phyloP scores from a whole-genome alignment of 148 eudicot genomes.

The Cornus florida region DNA sequence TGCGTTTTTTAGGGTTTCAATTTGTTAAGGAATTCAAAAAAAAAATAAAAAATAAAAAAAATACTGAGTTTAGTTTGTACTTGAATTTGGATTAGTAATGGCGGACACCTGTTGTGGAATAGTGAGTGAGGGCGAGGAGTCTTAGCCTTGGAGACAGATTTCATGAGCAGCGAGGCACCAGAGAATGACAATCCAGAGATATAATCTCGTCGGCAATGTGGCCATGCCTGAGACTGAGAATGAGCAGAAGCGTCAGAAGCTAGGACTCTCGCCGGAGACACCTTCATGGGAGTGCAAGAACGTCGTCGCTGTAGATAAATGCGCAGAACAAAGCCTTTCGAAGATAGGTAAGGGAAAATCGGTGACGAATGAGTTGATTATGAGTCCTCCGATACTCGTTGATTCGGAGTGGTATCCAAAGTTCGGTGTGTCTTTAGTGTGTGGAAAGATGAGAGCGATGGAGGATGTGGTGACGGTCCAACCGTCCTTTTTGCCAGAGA shows the following conservation, averaged over 20 bases:
- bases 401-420: conserved; percentile 31
- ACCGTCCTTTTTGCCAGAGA: conserved; percentile 40
- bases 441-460: conserved; percentile 75
- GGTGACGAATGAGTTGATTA: conserved; percentile 1
- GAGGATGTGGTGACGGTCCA: conserved; percentile 73
- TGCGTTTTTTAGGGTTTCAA: too few relatives aligned
- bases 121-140: conserved; percentile 30
- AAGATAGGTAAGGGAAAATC: too few relatives aligned
- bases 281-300: conserved; percentile 23
- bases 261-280: conserved; percentile 16
- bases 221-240: conserved; percentile 12
- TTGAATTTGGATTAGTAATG: conserved; percentile 28
- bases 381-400: background rate
- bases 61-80: background rate
- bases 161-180: conserved; percentile 47
- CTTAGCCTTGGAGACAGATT: conserved; percentile 24
- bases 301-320: conserved; percentile 8
- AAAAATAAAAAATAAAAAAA: too few relatives aligned
- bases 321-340: background rate
- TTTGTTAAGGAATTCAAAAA: too few relatives aligned
- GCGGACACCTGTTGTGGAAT: conserved; percentile 59
- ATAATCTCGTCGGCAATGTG: conserved; percentile 21
- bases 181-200: conserved; percentile 57
- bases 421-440: conserved; percentile 63
- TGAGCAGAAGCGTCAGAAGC: conserved; percentile 40